phyloP scores from a whole-genome alignment of 2,329 filamentous ascomycete species.

The Sphaerulina populicola region DNA sequence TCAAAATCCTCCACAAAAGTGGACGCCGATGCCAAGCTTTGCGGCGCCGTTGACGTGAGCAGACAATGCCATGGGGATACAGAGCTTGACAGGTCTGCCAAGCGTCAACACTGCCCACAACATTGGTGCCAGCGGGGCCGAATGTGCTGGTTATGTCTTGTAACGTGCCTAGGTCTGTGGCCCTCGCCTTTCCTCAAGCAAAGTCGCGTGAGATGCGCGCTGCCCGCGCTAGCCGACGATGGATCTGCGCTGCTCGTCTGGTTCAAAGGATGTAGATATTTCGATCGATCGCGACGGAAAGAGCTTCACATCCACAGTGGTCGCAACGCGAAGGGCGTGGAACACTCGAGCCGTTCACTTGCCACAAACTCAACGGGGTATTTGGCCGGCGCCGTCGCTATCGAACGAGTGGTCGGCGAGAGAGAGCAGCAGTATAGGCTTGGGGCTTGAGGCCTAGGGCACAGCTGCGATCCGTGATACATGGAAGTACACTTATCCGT shows the following conservation, averaged over 20 bases:
- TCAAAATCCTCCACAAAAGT: neutral
- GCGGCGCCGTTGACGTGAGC: slow-evolving; percentile 1
- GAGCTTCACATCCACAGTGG: neutral
- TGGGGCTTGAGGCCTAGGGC: neutral
- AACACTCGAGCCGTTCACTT: neutral
- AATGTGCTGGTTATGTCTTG: neutral
- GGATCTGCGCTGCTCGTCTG: too few species aligned
- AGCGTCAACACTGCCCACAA: neutral
- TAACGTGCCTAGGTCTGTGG: neutral
- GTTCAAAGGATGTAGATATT: too few species aligned
- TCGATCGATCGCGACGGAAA: too few species aligned
- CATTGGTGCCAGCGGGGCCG: neutral
- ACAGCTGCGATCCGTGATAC: neutral
- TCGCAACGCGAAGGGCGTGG: neutral
- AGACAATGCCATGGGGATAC: slow-evolving; percentile 1
- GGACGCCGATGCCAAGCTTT: slow-evolving; percentile 1
- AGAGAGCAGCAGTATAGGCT: neutral
- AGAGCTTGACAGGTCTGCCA: neutral
- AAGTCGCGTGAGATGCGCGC: too few species aligned
- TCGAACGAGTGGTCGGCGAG: neutral
- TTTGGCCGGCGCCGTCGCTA: neutral
- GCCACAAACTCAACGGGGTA: neutral
- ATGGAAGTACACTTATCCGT: neutral
- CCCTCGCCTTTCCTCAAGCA: too few species aligned
- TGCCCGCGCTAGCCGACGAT: too few species aligned